Base-by-base conservation (phyloP, 2,329 filamentous ascomycete species). In the Davidsoniella australis region DNA sequence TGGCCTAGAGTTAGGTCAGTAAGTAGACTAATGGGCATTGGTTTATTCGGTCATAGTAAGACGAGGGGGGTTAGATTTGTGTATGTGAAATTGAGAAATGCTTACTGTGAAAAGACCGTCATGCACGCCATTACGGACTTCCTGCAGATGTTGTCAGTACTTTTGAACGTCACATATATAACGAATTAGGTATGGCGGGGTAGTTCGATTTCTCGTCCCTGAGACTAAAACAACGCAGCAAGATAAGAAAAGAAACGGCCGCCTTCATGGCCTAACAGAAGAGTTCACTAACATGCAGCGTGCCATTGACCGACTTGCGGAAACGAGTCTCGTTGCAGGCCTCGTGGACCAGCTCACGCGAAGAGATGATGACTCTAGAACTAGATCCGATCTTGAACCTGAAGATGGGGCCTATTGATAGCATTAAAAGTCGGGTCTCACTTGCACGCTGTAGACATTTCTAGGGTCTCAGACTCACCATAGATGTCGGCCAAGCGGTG, bases 281-380 rank as follows among this genome's bases (percentile, higher is more conserved):
- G 29, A 33, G 29, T 12, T 33, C 8, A 47, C 49, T 2, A 55
- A 67, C 63, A 2, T 61, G 56, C 2, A 84, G 62, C 2, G 65
- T 64, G 1, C 63, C 68, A 4, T 64, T 62, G 2, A 81, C 62
- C 0, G 65, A 62, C 59, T 85, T 85, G 20, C 66, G 58, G 58
- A 85, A 82, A n/a, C 78, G 67, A 52, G 69, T 74, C 60, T 84
- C 79, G 53, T 84, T 69, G 55, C 75, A 82, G 6, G 73, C 57
- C 57, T 84, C 80, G 50, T 80, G 70, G 29, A 82, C 64, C 0
- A 84, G 64, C 37, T 69, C 70, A 16, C 72, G 68, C 29, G 64
- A 73, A 41, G 66, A 69, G 41, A 74, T 64, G 50, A 80, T 63
- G 41, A 78, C 66, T 14, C 67, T 58, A 6, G 68, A 65, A 4